These are phyloP conservation scores for Zygotorulaspora danielsina DNA, from an alignment of 805 yeast genomes.

Conservation along the genomic window DNA sequence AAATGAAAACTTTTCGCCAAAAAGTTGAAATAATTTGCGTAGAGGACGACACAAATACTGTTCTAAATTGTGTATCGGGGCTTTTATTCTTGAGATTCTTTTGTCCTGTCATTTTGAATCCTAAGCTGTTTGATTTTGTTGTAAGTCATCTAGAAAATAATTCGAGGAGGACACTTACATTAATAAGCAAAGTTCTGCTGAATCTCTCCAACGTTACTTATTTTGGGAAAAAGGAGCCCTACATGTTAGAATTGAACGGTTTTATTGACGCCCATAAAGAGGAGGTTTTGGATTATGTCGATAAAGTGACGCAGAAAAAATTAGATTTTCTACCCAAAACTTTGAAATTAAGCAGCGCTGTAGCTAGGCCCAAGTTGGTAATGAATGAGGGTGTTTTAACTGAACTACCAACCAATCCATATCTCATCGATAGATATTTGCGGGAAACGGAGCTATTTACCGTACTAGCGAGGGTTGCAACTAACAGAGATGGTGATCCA, in stretches of 20 bases:
- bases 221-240: constrained; percentile 83
- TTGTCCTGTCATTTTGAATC: constrained; percentile 90
- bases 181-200: constrained; percentile 74
- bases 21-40: constrained; percentile 58
- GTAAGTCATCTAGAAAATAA: constrained; percentile 65
- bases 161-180: constrained; percentile 71
- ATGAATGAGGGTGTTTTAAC: constrained; percentile 47
- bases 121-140: constrained; percentile 74
- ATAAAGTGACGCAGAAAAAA: constrained; percentile 64
- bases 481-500: constrained; percentile 18
- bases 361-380: constrained; percentile 51
- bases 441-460: constrained; percentile 56
- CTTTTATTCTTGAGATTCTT: constrained; percentile 78
- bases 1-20: constrained; percentile 57
- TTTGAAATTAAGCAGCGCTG: constrained; percentile 52
- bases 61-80: constrained; percentile 74
- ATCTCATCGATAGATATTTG: constrained; percentile 59
- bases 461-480: constrained; percentile 33
- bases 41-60: constrained; percentile 40
- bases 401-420: constrained; percentile 67
- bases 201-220: constrained; percentile 71
- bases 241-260: constrained; percentile 61
- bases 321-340: constrained; percentile 59
- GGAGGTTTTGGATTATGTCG: constrained; percentile 66
- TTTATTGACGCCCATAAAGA: constrained; percentile 56